phyloP scores from a whole-genome alignment of 345 rosid species.

The Ricinus communis region DNA sequence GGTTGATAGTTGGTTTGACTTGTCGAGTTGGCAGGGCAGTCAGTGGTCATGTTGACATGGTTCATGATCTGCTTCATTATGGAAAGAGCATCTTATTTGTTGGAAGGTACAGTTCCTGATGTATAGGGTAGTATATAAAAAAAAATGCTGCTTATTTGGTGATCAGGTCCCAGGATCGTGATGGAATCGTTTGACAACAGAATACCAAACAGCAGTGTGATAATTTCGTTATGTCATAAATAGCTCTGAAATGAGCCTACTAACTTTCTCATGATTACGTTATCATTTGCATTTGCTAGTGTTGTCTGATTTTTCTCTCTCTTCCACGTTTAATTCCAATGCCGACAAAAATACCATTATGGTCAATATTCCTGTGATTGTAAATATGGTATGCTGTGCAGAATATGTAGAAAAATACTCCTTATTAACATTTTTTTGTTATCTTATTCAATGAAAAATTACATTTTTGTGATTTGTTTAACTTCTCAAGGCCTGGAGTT shows the following conservation, averaged over 20 bases:
- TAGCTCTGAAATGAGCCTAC: not conserved
- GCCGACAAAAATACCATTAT: not conserved
- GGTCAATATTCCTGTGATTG: not conserved
- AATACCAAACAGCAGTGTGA: not conserved
- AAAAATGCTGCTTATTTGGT: not conserved
- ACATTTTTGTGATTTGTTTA: not conserved
- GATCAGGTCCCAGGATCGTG: not conserved
- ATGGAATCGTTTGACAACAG: not conserved
- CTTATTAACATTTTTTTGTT: not conserved
- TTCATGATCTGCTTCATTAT: slow-evolving; percentile 56
- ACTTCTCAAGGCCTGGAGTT: slow-evolving; percentile 54
- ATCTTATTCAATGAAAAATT: not conserved
- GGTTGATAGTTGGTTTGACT: slow-evolving; percentile 56
- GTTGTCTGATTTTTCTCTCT: not conserved
- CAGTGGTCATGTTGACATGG: slow-evolving; percentile 62
- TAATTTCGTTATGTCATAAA: not conserved
- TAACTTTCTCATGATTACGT: not conserved
- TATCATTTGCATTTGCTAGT: not conserved
- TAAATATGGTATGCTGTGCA: not conserved
- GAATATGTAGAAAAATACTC: not conserved
- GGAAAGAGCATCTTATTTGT: slow-evolving; percentile 66
- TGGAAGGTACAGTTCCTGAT: slow-evolving; percentile 43
- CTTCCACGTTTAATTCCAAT: not conserved
- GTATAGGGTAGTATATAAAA: not conserved
- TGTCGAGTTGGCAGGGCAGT: slow-evolving; percentile 69